Percentiles rank a stretch among this genome's conserved stretches.
phyloP scores from a whole-genome alignment of 768 basidiomycete genomes.

The Rhizopogon rudus region DNA sequence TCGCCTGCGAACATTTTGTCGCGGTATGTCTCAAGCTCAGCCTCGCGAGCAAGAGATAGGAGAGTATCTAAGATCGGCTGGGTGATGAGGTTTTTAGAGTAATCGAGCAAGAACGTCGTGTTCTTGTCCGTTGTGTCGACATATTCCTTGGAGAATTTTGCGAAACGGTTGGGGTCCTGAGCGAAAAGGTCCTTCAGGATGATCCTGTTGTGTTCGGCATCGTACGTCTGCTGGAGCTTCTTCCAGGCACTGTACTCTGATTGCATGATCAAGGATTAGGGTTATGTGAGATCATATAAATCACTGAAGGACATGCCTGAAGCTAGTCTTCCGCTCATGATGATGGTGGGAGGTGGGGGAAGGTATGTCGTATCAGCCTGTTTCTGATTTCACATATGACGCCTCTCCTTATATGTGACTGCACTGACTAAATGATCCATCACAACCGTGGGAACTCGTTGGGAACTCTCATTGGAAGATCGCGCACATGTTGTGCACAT shows the following conservation, averaged over 20 bases:
- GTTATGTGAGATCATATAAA: background rate
- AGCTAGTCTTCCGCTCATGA: constrained; percentile 62
- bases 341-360: constrained; percentile 6
- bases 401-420: constrained; percentile 10
- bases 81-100: constrained; percentile 95
- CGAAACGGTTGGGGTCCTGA: constrained; percentile 81
- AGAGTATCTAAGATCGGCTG: constrained; percentile 76
- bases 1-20: constrained; percentile 94
- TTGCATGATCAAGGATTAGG: constrained; percentile 1
- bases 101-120: constrained; percentile 87
- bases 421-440: background rate
- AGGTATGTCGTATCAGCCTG: background rate
- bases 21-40: constrained; percentile 75
- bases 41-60: constrained; percentile 79
- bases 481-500: background rate
- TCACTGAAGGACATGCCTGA: constrained; percentile 35
- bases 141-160: constrained; percentile 79
- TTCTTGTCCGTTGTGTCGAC: constrained; percentile 57
- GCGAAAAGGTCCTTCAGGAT: constrained; percentile 91
- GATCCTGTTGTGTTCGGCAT: constrained; percentile 65
- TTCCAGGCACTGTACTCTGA: constrained; percentile 88
- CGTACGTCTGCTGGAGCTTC: constrained; percentile 82
- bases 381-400: background rate
- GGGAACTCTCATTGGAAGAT: constrained; percentile 1
- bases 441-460: constrained; percentile 19